Evolutionary conservation across 2,329 filamentous ascomycete species (phyloP).

Genomic region (Microascus cirrosus): DNA sequence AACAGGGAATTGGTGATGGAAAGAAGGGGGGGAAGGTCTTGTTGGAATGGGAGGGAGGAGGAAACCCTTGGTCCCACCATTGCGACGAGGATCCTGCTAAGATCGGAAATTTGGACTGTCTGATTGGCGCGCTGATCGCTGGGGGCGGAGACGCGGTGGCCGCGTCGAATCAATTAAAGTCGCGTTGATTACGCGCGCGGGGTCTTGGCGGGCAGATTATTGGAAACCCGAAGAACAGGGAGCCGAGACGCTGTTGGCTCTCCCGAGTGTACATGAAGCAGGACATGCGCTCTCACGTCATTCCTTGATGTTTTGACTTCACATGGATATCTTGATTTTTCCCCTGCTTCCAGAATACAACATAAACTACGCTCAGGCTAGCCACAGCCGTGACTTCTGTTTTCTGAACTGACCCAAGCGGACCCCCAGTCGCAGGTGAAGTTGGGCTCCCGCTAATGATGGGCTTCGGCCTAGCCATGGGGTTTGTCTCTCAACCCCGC

Average conservation of each 20-base stretch:
- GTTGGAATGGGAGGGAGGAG: not conserved
- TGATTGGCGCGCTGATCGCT: not conserved
- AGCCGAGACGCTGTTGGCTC: not conserved
- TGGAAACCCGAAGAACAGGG: not conserved
- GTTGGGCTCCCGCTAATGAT: no score
- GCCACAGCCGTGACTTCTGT: no score
- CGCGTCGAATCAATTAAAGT: not conserved
- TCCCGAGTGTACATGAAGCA: not conserved
- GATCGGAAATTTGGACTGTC: not conserved
- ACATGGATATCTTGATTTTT: no score
- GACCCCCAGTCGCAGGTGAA: no score
- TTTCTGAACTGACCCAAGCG: no score
- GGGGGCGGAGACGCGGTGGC: not conserved
- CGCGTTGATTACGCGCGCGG: constrained; percentile 1
- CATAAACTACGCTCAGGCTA: no score
- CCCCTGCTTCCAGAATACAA: no score
- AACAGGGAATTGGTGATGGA: not conserved
- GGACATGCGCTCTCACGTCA: not conserved
- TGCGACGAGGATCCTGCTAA: not conserved
- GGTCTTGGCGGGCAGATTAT: no score
- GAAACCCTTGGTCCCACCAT: not conserved
- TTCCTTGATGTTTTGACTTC: no score
- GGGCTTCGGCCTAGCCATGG: no score
- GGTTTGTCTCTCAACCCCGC: no score
- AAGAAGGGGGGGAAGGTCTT: not conserved